phyloP scores from a whole-genome alignment of 257 asterid genomes.

The Jacaranda mimosifolia region DNA sequence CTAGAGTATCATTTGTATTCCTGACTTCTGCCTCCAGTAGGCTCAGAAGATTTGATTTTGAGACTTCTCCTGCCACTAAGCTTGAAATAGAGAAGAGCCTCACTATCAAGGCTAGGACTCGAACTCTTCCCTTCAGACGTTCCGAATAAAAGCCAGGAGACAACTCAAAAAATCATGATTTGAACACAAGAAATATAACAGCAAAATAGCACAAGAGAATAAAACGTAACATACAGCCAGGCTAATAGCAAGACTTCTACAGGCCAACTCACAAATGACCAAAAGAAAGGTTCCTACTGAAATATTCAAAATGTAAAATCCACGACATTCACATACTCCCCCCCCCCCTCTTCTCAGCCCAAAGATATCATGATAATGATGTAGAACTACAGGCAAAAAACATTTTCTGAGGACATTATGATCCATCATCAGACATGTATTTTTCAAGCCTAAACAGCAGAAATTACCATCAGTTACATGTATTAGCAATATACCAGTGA shows the following conservation, averaged over 20 bases:
- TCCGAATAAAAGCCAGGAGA: conserved; percentile 38
- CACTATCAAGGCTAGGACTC: conserved; percentile 88
- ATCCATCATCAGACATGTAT: not conserved
- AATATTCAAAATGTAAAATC: conserved; percentile 23
- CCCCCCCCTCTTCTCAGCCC: not conserved
- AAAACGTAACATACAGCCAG: conserved; percentile 3
- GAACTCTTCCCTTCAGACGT: conserved; percentile 79
- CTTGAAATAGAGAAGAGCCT: conserved; percentile 88
- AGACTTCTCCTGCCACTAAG: conserved; percentile 74
- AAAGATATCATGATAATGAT: not conserved
- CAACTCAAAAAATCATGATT: conserved; percentile 16
- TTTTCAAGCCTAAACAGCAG: conserved; percentile 18
- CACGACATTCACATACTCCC: not conserved
- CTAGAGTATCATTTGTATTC: conserved; percentile 73
- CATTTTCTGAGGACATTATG: conserved; percentile 4
- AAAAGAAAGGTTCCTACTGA: conserved; percentile 2
- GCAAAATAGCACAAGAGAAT: conserved; percentile 25
- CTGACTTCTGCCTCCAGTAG: conserved; percentile 81
- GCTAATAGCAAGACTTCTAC: conserved; percentile 12
- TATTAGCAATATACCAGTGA: conserved; percentile 69
- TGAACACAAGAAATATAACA: conserved; percentile 22
- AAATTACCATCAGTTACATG: conserved; percentile 25
- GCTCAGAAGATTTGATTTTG: conserved; percentile 72
- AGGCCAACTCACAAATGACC: conserved; percentile 30
- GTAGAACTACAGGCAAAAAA: not conserved